Evolutionary conservation across 2,329 filamentous ascomycete genomes (phyloP), one percentile per base, ranked within the genome.

Genomic region (Geosmithia flava): DNA sequence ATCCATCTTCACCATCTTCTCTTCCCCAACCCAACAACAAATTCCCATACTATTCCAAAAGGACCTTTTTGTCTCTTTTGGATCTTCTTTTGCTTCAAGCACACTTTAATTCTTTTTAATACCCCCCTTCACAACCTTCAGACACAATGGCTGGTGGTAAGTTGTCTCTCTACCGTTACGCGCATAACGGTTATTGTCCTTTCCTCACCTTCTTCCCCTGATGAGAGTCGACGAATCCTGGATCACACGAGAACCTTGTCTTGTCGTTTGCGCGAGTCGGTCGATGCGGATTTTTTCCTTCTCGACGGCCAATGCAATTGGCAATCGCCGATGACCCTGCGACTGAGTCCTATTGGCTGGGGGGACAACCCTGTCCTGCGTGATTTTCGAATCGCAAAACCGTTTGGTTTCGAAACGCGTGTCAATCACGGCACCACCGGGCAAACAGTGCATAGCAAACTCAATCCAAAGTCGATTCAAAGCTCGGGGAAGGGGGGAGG

Each of bases 131-230:
- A 37, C 10, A 37, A 37, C 6, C 33, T 11, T 13, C 33, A 6
- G 33, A 37, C 62, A 69, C 60, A 65, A 70, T 70, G 67, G 67
- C 67, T 65, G 66, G 66, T 57, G 67, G 67, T 70, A 66, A 69
- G 67, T 70, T 16, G 15, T 37, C 41, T 19, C 16, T 11, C n/a
- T 19, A n/a, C 13, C 20, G n/a, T 10, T 19, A 19, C 41, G 41
- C 41, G 41, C 17, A 3, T 11, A 5, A 13, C 15, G 7, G 29
- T 30, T 6, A 37, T 7, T 11, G 11, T 11, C 11, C 15, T 37
- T 16, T 37, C 33, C 11, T 11, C 29, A 30, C 33, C 33, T 16
- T 11, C 33, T 11, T 13, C 11, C 33, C 33, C 8, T 27, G 23
- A 27, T 27, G 23, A 27, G 23, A 27, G 23, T 8, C 23, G 23